phyloP scores from a whole-genome alignment of 2,329 filamentous ascomycete genomes.

The Diaporthe nobilis region DNA sequence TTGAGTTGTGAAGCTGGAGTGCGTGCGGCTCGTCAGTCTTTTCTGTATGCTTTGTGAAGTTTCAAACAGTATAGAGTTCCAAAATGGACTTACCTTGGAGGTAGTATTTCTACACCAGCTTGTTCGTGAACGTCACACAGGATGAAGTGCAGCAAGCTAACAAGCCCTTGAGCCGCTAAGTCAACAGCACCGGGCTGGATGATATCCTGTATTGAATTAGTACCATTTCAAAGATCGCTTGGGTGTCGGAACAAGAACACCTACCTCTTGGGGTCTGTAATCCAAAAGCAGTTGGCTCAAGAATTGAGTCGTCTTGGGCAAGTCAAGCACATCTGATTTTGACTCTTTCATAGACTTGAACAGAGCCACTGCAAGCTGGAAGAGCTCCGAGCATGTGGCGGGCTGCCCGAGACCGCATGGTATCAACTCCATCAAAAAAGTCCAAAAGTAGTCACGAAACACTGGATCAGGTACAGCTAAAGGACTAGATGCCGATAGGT shows the following conservation, averaged over 20 bases:
- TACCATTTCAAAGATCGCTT: slow-evolving; percentile 38
- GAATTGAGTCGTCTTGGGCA: slow-evolving; percentile 47
- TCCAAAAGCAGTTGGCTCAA: slow-evolving; percentile 47
- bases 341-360: slow-evolving; percentile 57
- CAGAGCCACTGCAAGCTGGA: slow-evolving; percentile 58
- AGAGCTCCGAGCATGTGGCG: slow-evolving; percentile 60
- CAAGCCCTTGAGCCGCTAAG: slow-evolving; percentile 53
- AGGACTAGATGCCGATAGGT: slow-evolving; percentile 42
- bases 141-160: slow-evolving; percentile 52
- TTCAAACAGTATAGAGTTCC: neutral
- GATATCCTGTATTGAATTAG: slow-evolving; percentile 50
- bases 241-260: neutral
- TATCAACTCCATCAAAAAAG: slow-evolving; percentile 56
- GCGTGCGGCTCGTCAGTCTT: slow-evolving; percentile 32
- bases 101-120: slow-evolving; percentile 38
- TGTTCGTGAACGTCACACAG: slow-evolving; percentile 45
- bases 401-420: slow-evolving; percentile 52
- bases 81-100: slow-evolving; percentile 39
- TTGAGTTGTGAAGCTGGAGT: slow-evolving; percentile 55
- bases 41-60: neutral
- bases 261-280: slow-evolving; percentile 52
- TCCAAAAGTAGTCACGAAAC: slow-evolving; percentile 64
- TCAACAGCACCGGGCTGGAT: slow-evolving; percentile 55
- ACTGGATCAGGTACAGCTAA: slow-evolving; percentile 51
- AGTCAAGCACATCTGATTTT: slow-evolving; percentile 49